These are phyloP conservation scores for Salix suchowensis DNA, from an alignment of 345 rosid species.

Conservation along the genomic window DNA sequence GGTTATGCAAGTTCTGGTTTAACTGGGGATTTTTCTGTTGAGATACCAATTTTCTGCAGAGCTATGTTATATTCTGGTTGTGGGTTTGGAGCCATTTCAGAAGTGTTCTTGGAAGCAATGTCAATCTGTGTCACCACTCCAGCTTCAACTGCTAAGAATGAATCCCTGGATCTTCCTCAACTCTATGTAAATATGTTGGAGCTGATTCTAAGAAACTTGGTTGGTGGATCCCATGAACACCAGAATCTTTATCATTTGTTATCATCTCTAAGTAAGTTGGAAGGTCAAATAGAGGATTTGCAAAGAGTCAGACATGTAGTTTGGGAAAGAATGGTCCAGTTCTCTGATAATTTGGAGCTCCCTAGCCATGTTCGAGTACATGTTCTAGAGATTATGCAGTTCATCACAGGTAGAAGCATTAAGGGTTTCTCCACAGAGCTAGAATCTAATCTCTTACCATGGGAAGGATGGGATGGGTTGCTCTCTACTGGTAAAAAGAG, in stretches of 20 bases:
- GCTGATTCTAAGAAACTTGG: constrained; percentile 54
- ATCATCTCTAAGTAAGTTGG: constrained; percentile 74
- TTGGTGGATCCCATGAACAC: constrained; percentile 39
- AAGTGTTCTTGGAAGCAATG: constrained; percentile 53
- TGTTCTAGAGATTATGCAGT: constrained; percentile 84
- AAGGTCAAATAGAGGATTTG: constrained; percentile 61
- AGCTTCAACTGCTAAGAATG: constrained; percentile 18
- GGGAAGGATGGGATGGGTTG: constrained; percentile 80
- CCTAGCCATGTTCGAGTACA: constrained; percentile 70
- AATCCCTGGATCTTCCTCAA: constrained; percentile 47
- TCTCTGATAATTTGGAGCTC: constrained; percentile 70
- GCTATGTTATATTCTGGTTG: constrained; percentile 85
- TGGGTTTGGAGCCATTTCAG: constrained; percentile 64
- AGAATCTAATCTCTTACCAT: constrained; percentile 51
- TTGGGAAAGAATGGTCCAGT: constrained; percentile 67
- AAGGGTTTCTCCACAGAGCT: constrained; percentile 58
- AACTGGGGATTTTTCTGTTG: constrained; percentile 43
- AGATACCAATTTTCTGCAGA: constrained; percentile 57
- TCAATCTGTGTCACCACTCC: constrained; percentile 22
- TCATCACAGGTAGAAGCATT: constrained; percentile 49
- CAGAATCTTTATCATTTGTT: constrained; percentile 53
- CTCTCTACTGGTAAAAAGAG: constrained; percentile 43
- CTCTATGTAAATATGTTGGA: constrained; percentile 61
- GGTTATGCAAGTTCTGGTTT: constrained; percentile 50
- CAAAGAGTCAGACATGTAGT: constrained; percentile 60